Evolutionary conservation across 2,329 filamentous ascomycete genomes (phyloP).

Genomic region (Cryphonectria carpinicola): DNA sequence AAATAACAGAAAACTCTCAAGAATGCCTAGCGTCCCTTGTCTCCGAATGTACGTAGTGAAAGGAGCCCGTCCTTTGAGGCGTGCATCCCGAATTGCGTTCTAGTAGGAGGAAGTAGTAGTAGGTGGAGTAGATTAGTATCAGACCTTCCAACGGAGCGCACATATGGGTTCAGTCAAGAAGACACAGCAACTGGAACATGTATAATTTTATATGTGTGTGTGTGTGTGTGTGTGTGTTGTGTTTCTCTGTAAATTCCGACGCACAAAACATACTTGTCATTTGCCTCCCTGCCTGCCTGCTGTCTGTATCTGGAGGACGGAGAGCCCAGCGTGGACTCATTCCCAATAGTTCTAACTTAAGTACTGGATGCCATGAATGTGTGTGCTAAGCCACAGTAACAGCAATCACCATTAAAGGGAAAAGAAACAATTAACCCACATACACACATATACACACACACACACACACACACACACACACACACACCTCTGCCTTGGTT

Average conservation of each 20-base stretch:
- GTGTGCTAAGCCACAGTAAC: not conserved
- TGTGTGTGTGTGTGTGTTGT: not conserved
- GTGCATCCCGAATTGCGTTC: not conserved
- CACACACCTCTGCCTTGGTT: constrained; percentile 3
- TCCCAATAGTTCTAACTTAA: not conserved
- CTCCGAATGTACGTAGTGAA: not conserved
- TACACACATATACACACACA: not conserved
- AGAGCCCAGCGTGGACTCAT: not conserved
- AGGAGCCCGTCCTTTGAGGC: not conserved
- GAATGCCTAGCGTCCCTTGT: not conserved
- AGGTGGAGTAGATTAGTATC: too few relatives aligned
- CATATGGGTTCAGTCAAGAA: not conserved
- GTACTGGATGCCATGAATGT: not conserved
- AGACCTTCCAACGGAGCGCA: not conserved
- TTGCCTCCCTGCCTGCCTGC: constrained; percentile 1
- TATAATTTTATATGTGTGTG: not conserved
- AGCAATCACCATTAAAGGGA: not conserved
- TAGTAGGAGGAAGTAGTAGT: not conserved
- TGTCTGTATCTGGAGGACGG: not conserved
- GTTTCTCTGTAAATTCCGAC: not conserved
- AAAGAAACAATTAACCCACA: not conserved
- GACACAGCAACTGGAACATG: too few relatives aligned
- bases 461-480: constrained; percentile 4
- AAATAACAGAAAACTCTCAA: not conserved
- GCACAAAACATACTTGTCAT: not conserved